phyloP scores from a whole-genome alignment of 805 yeast genomes.

The Yarrowia keelungensis region DNA sequence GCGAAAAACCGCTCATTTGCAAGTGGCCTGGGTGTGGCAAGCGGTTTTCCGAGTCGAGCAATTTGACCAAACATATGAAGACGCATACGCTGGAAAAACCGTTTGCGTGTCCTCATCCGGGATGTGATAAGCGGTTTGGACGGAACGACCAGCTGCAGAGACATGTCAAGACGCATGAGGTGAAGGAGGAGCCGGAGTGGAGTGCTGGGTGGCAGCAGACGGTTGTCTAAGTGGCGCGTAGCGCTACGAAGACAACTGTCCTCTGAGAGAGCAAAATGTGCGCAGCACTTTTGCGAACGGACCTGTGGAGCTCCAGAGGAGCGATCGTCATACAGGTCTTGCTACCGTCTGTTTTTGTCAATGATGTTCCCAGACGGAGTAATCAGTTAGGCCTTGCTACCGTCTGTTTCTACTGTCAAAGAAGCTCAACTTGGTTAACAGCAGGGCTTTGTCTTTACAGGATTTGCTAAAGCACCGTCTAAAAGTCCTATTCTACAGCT shows the following conservation, averaged over 20 bases:
- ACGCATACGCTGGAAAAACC: conserved; percentile 57
- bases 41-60: conserved; percentile 86
- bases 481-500: too few relatives aligned
- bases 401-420: too few relatives aligned
- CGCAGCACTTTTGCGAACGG: not conserved
- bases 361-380: too few relatives aligned
- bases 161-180: conserved; percentile 81
- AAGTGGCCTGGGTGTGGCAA: conserved; percentile 82
- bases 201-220: conserved; percentile 29
- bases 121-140: conserved; percentile 79
- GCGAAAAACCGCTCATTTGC: conserved; percentile 85
- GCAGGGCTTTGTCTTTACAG: too few relatives aligned
- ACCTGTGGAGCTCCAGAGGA: not conserved
- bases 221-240: not conserved
- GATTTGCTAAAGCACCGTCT: too few relatives aligned
- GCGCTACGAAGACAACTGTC: not conserved
- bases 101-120: conserved; percentile 62
- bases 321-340: too few relatives aligned
- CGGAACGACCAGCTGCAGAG: conserved; percentile 93
- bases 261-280: too few relatives aligned
- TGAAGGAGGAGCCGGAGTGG: conserved; percentile 54
- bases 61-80: conserved; percentile 85
- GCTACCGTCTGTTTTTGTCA: too few relatives aligned
- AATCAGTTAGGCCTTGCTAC: too few relatives aligned
- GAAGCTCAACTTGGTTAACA: too few relatives aligned